phyloP scores from a whole-genome alignment of 176 grass and related monocot genomes.

The Carex cristatella region DNA sequence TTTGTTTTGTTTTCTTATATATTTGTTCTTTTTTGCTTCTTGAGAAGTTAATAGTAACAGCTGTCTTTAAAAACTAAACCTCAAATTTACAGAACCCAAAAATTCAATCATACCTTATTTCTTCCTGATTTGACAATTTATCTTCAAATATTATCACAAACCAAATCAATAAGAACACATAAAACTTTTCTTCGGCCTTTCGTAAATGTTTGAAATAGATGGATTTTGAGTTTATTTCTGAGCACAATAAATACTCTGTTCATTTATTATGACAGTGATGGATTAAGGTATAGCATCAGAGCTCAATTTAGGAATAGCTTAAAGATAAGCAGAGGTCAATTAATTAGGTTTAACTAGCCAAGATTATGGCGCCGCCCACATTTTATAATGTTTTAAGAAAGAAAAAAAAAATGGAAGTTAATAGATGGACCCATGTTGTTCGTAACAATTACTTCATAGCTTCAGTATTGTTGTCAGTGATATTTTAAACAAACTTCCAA shows the following conservation, averaged over 20 bases:
- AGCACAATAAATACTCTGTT: neutral
- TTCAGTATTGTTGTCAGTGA: neutral
- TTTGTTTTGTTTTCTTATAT: neutral
- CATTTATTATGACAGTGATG: neutral
- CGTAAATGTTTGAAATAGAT: neutral
- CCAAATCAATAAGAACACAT: neutral
- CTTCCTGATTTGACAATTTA: neutral
- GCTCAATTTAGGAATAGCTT: neutral
- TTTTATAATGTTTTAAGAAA: neutral
- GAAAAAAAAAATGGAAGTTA: neutral
- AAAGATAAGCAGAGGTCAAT: neutral
- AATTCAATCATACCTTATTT: neutral
- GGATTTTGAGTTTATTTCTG: neutral
- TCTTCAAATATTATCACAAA: neutral
- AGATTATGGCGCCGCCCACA: neutral
- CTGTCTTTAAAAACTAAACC: neutral
- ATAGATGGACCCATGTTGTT: constrained; percentile 3
- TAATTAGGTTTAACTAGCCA: neutral
- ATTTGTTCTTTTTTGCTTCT: neutral
- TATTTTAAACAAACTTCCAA: neutral
- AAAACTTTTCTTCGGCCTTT: neutral
- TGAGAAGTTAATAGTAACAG: neutral
- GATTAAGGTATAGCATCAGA: neutral
- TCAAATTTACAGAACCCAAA: neutral
- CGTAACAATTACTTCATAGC: neutral